Evolutionary conservation across 192 early-diverging fungal species (phyloP).

Genomic region (Helicostylum pulchrum): DNA sequence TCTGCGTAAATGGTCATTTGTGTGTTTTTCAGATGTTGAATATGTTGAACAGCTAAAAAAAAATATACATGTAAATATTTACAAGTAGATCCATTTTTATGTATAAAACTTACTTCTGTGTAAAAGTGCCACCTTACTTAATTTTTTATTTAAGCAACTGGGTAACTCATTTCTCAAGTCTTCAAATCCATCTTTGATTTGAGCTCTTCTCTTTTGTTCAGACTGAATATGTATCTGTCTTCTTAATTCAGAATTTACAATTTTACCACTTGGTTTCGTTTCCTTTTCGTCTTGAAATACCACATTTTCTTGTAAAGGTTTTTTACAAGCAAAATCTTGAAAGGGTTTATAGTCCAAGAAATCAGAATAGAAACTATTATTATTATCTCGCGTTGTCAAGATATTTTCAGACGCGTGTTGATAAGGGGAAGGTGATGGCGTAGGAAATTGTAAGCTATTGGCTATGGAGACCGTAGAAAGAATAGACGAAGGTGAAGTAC

Average conservation of each 20-base stretch:
- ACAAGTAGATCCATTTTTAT: background rate
- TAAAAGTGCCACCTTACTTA: slow-evolving; percentile 36
- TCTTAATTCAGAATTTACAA: slow-evolving; percentile 25
- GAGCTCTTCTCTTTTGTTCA: slow-evolving; percentile 31
- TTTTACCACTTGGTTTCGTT: background rate
- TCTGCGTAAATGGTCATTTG: slow-evolving; percentile 29
- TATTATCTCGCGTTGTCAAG: slow-evolving; percentile 1
- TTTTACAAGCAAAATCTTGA: too few species aligned
- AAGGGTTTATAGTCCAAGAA: slow-evolving; percentile 21
- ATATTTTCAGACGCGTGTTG: slow-evolving; percentile 7
- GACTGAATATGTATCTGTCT: slow-evolving; percentile 35
- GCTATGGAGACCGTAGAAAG: background rate
- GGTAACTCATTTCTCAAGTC: slow-evolving; percentile 37
- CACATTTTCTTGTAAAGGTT: background rate
- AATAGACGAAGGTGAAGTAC: slow-evolving; percentile 10
- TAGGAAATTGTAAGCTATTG: slow-evolving; percentile 8
- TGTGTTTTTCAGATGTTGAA: slow-evolving; percentile 36
- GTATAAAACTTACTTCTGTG: slow-evolving; percentile 26
- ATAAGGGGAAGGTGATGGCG: slow-evolving; percentile 4
- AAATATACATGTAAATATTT: background rate
- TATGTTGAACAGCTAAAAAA: slow-evolving; percentile 37
- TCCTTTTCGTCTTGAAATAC: slow-evolving; percentile 2
- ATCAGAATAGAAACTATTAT: slow-evolving; percentile 21
- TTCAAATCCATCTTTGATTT: slow-evolving; percentile 42
- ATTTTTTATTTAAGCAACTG: slow-evolving; percentile 35